Percentiles rank a stretch among this genome's conserved stretches.
These are phyloP conservation scores for Pythium vanterpoolii DNA, from an alignment of 352 stramenopile species.

Conservation along the genomic window DNA sequence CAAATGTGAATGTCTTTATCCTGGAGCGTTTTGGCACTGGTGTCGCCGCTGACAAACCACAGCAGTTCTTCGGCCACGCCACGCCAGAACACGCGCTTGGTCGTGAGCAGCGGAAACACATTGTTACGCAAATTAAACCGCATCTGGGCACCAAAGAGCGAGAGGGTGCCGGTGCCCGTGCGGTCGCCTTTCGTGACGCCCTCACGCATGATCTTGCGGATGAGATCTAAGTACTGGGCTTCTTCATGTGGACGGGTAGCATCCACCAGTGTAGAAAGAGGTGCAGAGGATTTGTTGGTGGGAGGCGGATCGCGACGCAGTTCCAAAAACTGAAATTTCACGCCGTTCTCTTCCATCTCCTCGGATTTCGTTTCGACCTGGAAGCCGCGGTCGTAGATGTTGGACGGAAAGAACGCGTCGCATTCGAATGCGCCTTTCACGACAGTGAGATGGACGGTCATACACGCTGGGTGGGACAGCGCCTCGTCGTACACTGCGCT, in stretches of 20 bases:
- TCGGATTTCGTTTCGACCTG: constrained; percentile 38
- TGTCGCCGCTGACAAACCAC: constrained; percentile 99
- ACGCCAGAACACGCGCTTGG: constrained; percentile 99
- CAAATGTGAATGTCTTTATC: constrained; percentile 99
- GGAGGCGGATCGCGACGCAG: constrained; percentile 32
- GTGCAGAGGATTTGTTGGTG: constrained; percentile 8
- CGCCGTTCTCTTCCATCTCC: constrained; percentile 70
- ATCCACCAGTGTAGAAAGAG: constrained; percentile 29
- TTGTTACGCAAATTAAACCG: constrained; percentile 93
- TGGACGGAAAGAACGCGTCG: constrained; percentile 90
- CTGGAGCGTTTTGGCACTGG: constrained; percentile 94
- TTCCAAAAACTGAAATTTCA: constrained; percentile 78
- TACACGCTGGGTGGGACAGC: constrained; percentile 79
- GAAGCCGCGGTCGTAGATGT: constrained; percentile 61
- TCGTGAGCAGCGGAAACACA: constrained; percentile 97
- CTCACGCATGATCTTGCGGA: constrained; percentile 95
- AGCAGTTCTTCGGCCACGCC: constrained; percentile 99
- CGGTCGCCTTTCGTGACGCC: constrained; percentile 94
- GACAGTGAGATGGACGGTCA: constrained; percentile 88
- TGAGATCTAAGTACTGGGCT: constrained; percentile 84
- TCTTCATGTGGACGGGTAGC: constrained; percentile 30
- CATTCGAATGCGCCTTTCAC: constrained; percentile 89
- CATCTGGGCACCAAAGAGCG: constrained; percentile 98
- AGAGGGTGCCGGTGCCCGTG: constrained; percentile 98
- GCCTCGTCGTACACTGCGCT: constrained; percentile 93